Conservation (phyloP, 2,329 filamentous ascomycete genomes). For the Cladosporium sp. region DNA sequence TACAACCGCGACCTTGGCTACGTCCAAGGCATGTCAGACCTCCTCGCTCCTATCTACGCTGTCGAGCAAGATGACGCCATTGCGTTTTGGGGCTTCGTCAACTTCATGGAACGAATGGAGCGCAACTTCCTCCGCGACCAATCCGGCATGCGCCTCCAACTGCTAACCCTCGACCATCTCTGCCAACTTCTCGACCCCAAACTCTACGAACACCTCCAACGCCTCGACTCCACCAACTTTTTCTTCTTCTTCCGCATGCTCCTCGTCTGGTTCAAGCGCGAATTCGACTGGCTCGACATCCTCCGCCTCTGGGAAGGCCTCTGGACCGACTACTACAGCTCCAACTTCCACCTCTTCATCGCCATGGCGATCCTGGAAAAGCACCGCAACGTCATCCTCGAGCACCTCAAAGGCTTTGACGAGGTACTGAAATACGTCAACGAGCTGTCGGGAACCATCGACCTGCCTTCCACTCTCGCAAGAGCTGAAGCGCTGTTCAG, state of each 20-base stretch:
- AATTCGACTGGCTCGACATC: slow-evolving; percentile 86
- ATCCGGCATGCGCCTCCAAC: slow-evolving; percentile 89
- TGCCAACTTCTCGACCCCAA: slow-evolving; percentile 96
- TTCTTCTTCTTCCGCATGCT: slow-evolving; percentile 99
- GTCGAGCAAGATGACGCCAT: slow-evolving; percentile 96
- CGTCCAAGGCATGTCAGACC: slow-evolving; percentile 97
- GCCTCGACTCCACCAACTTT: slow-evolving; percentile 93
- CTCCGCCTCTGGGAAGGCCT: slow-evolving; percentile 85
- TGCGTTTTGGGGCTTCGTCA: slow-evolving; percentile 93
- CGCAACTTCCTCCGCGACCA: slow-evolving; percentile 94
- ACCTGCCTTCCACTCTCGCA: slow-evolving; percentile 79
- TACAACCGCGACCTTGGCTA: slow-evolving; percentile 95
- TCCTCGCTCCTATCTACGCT: slow-evolving; percentile 92
- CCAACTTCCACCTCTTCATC: slow-evolving; percentile 91
- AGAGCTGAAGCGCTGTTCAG: slow-evolving; percentile 85
- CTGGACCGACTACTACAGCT: slow-evolving; percentile 88
- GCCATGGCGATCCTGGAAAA: slow-evolving; percentile 93
- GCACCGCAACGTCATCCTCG: slow-evolving; percentile 93
- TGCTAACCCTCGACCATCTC: slow-evolving; percentile 86
- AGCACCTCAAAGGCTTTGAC: slow-evolving; percentile 88
- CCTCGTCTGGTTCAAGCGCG: slow-evolving; percentile 96
- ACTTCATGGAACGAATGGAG: slow-evolving; percentile 98
- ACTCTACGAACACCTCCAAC: slow-evolving; percentile 84
- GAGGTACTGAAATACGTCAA: slow-evolving; percentile 99
- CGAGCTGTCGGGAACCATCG: slow-evolving; percentile 88